Base-by-base conservation (phyloP, 257 asterid genomes). In the Ballota nigra region DNA sequence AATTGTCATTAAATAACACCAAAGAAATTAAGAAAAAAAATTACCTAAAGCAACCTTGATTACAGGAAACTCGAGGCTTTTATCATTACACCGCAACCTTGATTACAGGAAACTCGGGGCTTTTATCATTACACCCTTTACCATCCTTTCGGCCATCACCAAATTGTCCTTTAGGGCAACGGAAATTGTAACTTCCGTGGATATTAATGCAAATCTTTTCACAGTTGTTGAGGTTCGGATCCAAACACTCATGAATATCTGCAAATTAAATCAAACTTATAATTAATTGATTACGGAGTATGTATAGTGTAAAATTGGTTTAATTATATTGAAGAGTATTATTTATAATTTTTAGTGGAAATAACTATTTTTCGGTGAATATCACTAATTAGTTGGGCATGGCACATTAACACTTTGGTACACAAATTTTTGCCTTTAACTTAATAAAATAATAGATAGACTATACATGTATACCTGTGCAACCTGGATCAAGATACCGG, bases 401-500 rank as follows among this genome's bases (percentile, higher is more conserved):
- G 33, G 33, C 2, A 28, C 2, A 28, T 28, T 1, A 1, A 4
- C 2, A 28, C 2, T 1, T 28, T 28, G 33, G 4, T 28, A 1
- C 33, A 4, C 4, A 34, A 34, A 5, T 34, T 5, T 4, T 5
- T 0, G 8, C 8, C 1, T 4, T 34, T 36, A 36, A 6, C 9
- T 8, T 9, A 8, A 36, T 36, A 36, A 36, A 36, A 8, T 0
- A 36, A 34, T 28, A 4, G 40, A 6, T 12, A 36, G 43, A 38
- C 1, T 8, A 45, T n/a, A 6, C 5, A 29, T 4, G 3, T 4
- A 29, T n/a, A 41, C 51, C 96, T 71, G 73, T 85, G 83, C 97
- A 92, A 26, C 91, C 96, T 0, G 84, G 85, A 28, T 79, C 77
- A 9, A 92, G 70, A 56, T 33, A 33, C 9, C 9, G 38, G 38